Conservation (phyloP, 768 basidiomycete genomes). For the Leccinum variicolor region DNA sequence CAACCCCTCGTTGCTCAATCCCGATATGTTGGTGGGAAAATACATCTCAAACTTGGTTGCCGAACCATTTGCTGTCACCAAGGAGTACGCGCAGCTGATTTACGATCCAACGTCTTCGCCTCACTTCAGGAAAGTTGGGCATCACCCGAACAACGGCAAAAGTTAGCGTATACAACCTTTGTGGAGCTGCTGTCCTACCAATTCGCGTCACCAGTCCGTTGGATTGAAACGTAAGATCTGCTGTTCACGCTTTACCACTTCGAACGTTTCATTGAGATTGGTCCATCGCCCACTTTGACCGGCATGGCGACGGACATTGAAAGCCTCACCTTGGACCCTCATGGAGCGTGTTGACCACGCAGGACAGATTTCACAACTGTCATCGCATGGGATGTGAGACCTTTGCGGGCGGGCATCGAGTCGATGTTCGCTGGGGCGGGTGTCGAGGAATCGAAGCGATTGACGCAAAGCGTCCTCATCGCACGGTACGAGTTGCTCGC, state of each 20-base stretch:
- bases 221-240: constrained; percentile 98
- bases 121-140: constrained; percentile 89
- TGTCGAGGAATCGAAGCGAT: constrained; percentile 22
- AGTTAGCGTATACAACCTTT: constrained; percentile 92
- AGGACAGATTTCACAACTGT: constrained; percentile 68
- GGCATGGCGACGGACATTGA: constrained; percentile 88
- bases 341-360: constrained; percentile 47
- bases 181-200: constrained; percentile 98
- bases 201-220: constrained; percentile 96
- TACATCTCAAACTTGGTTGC: constrained; percentile 98
- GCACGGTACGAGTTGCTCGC: constrained; percentile 34
- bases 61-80: constrained; percentile 77
- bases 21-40: constrained; percentile 90
- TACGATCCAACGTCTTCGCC: constrained; percentile 97
- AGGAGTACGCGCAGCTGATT: constrained; percentile 89
- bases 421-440: constrained; percentile 29
- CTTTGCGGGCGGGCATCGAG: constrained; percentile 41
- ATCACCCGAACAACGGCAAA: constrained; percentile 76
- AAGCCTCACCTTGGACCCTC: constrained; percentile 8
- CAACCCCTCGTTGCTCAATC: constrained; percentile 84
- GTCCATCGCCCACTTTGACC: constrained; percentile 93
- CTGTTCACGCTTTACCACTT: constrained; percentile 84
- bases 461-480: constrained; percentile 49
- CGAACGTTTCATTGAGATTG: constrained; percentile 93
- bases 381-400: constrained; percentile 59